phyloP scores from a whole-genome alignment of 169 alveolate genomes.

The Cryptosporidium baileyi region DNA sequence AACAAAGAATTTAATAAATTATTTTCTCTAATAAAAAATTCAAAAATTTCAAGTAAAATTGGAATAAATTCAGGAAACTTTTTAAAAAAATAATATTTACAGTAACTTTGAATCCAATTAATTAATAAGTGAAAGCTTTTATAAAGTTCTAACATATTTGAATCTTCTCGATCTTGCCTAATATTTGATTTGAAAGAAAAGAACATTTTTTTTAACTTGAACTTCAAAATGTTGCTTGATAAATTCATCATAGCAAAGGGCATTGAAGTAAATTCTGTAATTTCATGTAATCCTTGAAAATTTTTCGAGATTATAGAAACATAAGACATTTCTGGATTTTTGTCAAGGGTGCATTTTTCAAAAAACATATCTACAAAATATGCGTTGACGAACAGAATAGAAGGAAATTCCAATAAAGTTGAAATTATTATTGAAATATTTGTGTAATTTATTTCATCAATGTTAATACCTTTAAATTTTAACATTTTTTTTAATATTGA shows the following conservation, averaged over 20 bases:
- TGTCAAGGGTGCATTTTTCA: not conserved
- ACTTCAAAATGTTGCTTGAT: slow-evolving; percentile 27
- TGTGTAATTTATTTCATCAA: not conserved
- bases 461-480: not conserved
- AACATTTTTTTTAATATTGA: slow-evolving; percentile 1
- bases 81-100: slow-evolving; percentile 35
- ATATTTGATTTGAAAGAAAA: not conserved
- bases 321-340: not conserved
- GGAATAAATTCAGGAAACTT: slow-evolving; percentile 17
- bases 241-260: slow-evolving; percentile 9
- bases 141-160: not conserved
- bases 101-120: slow-evolving; percentile 41
- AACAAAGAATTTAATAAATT: not conserved
- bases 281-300: slow-evolving; percentile 17
- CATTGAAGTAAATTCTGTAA: slow-evolving; percentile 3
- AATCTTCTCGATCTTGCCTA: not conserved
- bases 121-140: not conserved
- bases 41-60: slow-evolving; percentile 1
- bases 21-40: not conserved
- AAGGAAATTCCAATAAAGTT: slow-evolving; percentile 3
- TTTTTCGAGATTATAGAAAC: not conserved
- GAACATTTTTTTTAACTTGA: not conserved
- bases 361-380: not conserved
- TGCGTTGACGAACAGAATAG: slow-evolving; percentile 34
- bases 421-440: slow-evolving; percentile 21